These are phyloP conservation scores for Suillus clintonianus DNA, from an alignment of 768 basidiomycete species.

Conservation along the genomic window DNA sequence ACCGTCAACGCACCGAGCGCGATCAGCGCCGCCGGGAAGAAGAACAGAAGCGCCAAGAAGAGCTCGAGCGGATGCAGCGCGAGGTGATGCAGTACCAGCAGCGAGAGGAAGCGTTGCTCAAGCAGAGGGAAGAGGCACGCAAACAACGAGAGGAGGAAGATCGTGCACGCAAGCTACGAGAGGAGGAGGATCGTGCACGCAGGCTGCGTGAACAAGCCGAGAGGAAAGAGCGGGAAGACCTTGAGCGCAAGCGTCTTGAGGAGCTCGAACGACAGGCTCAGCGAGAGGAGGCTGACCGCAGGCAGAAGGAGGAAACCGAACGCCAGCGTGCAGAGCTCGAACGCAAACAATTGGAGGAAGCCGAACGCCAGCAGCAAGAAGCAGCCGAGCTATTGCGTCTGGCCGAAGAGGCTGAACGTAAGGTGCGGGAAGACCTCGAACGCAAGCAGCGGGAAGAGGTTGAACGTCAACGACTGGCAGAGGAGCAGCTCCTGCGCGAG, in stretches of 20 bases:
- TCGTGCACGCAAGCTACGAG: background rate
- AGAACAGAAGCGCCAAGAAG: conserved; percentile 36
- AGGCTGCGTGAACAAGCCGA: conserved; percentile 2
- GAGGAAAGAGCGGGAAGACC: conserved; percentile 11
- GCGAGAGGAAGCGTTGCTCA: conserved; percentile 8
- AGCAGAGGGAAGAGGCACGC: conserved; percentile 10
- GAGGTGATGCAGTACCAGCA: conserved; percentile 27
- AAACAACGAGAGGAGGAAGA: conserved; percentile 4
- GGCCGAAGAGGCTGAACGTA: conserved; percentile 2
- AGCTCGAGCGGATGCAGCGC: conserved; percentile 47
- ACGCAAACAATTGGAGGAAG: conserved; percentile 9
- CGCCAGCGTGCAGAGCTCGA: conserved; percentile 23
- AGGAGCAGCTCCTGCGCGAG: background rate
- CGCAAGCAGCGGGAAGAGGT: background rate
- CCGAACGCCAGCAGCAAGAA: conserved; percentile 8
- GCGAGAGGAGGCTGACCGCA: conserved; percentile 7
- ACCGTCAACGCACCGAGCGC: background rate
- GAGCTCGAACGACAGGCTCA: background rate
- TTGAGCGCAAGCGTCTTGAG: conserved; percentile 7
- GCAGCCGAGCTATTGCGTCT: conserved; percentile 6
- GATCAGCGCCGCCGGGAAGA: conserved; percentile 3
- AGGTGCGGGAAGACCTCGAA: background rate
- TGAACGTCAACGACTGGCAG: background rate
- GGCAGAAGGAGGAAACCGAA: conserved; percentile 13
- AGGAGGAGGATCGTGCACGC: conserved; percentile 1